A percentile compares a stretch with the other conserved stretches of the same genome.
These are phyloP conservation scores for Peterozyma xylosa DNA, from an alignment of 805 yeast species.

Conservation along the genomic window DNA sequence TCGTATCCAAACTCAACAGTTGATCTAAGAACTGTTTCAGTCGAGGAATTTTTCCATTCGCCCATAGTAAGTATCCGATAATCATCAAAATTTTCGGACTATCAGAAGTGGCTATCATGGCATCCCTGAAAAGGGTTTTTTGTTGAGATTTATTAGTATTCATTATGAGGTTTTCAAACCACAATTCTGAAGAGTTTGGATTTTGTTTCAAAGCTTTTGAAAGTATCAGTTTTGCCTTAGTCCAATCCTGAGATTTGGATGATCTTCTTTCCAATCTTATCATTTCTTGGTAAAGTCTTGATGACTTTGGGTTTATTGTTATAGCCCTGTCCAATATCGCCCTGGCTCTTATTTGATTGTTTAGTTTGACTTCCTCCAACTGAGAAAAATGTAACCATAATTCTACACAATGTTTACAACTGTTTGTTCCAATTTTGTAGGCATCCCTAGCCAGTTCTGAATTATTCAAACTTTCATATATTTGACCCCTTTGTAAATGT, in stretches of 20 bases:
- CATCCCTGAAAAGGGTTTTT: conserved; percentile 58
- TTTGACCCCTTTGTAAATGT: conserved; percentile 57
- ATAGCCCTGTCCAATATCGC: conserved; percentile 66
- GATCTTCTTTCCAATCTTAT: conserved; percentile 42
- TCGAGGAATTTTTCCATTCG: conserved; percentile 52
- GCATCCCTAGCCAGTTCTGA: conserved; percentile 36
- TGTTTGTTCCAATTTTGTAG: conserved; percentile 40
- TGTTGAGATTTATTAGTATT: conserved; percentile 41
- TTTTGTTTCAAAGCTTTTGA: conserved; percentile 50
- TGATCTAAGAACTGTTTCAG: conserved; percentile 72
- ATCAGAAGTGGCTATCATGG: conserved; percentile 60
- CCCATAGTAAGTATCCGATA: conserved; percentile 64
- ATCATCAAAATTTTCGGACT: conserved; percentile 48
- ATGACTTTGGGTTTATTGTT: conserved; percentile 38
- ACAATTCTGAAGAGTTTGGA: conserved; percentile 53
- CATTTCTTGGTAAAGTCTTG: conserved; percentile 50
- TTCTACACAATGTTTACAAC: conserved; percentile 30
- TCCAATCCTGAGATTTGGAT: conserved; percentile 25
- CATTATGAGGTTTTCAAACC: conserved; percentile 54
- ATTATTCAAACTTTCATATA: conserved; percentile 25
- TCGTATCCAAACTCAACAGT: conserved; percentile 45
- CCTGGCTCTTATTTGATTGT: conserved; percentile 36
- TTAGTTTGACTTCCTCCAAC: conserved; percentile 34
- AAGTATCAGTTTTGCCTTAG: conserved; percentile 46
- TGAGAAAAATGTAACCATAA: conserved; percentile 52